phyloP scores from a whole-genome alignment of 2,329 filamentous ascomycete genomes.

The Periconia digitata region DNA sequence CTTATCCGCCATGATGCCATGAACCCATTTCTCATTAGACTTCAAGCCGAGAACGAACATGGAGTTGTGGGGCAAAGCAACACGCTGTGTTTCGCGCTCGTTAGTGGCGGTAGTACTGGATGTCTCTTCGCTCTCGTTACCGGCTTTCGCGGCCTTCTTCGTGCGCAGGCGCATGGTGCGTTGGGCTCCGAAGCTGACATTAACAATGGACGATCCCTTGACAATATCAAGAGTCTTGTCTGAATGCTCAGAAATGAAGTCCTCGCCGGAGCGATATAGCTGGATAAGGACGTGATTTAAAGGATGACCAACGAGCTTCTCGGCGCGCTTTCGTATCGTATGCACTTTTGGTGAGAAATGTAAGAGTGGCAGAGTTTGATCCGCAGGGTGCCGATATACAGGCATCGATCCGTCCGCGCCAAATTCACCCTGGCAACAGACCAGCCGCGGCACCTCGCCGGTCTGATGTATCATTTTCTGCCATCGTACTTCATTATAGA shows the following conservation, averaged over 20 bases:
- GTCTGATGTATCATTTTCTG: conserved; percentile 90
- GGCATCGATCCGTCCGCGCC: conserved; percentile 72
- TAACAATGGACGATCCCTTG: conserved; percentile 79
- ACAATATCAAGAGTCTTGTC: conserved; percentile 95
- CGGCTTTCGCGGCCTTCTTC: conserved; percentile 58
- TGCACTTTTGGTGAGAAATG: conserved; percentile 75
- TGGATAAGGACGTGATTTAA: conserved; percentile 94
- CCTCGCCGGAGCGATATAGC: conserved; percentile 82
- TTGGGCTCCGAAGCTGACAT: conserved; percentile 90
- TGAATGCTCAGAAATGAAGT: conserved; percentile 95
- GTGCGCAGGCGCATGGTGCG: conserved; percentile 87
- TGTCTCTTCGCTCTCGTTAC: conserved; percentile 30
- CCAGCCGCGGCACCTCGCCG: conserved; percentile 85
- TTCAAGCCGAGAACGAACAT: conserved; percentile 78
- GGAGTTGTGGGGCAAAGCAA: conserved; percentile 82
- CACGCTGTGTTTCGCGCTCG: conserved; percentile 60
- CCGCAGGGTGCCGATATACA: conserved; percentile 91
- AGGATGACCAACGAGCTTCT: conserved; percentile 72
- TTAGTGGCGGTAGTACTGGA: not conserved
- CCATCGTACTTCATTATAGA: conserved; percentile 80
- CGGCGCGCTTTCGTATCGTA: conserved; percentile 67
- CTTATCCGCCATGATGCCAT: conserved; percentile 89
- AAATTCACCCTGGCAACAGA: conserved; percentile 81
- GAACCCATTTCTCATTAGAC: conserved; percentile 86
- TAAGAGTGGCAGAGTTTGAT: conserved; percentile 77